Conservation (phyloP, 2,329 filamentous ascomycete genomes). For the Cercospora berteroae region DNA sequence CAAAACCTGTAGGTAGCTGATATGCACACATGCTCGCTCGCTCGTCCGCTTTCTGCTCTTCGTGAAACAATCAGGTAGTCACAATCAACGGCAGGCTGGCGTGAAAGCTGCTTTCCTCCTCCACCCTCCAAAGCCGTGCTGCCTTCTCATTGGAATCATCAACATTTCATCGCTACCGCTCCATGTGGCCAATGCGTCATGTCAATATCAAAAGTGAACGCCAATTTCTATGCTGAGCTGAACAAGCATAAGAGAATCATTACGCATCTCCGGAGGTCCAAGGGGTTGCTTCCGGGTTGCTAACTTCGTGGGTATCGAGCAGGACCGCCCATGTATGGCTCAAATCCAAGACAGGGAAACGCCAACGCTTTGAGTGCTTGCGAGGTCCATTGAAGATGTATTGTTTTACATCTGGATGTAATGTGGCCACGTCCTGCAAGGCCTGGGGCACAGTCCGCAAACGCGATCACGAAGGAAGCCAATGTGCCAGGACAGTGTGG, state of each 20-base stretch:
- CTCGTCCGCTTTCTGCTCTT: neutral
- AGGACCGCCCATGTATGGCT: neutral
- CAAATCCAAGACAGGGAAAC: neutral
- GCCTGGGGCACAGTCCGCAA: neutral
- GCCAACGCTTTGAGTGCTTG: neutral
- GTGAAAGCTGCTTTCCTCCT: neutral
- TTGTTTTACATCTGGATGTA: neutral
- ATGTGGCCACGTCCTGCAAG: neutral
- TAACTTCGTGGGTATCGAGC: conserved; percentile 9
- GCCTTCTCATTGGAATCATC: conserved; percentile 13
- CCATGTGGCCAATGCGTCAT: neutral
- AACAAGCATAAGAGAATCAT: conserved; percentile 2
- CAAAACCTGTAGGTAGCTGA: too few relatives aligned
- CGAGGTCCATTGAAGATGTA: neutral
- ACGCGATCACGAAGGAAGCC: neutral
- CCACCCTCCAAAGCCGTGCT: neutral
- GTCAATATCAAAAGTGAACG: conserved; percentile 5
- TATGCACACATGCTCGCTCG: neutral
- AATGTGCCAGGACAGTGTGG: neutral
- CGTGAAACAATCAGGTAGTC: neutral
- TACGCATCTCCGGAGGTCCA: neutral
- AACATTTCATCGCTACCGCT: conserved; percentile 6
- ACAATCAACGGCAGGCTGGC: neutral
- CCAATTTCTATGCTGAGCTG: conserved; percentile 10
- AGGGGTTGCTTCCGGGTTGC: neutral